These are phyloP conservation scores for Acer saccharum DNA, from an alignment of 345 rosid genomes.

Conservation along the genomic window DNA sequence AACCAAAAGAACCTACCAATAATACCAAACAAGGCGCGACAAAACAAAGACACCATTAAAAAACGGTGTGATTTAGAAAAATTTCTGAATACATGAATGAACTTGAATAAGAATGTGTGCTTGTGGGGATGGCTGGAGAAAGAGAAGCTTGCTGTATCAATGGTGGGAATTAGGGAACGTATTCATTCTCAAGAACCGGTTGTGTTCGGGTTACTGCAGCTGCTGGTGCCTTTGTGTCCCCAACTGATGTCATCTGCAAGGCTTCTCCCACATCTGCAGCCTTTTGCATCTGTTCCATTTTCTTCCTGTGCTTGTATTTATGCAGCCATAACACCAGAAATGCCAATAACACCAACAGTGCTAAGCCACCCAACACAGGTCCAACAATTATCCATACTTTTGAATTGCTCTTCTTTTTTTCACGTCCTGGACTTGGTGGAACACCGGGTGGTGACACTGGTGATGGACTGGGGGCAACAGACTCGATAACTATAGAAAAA, in stretches of 20 bases:
- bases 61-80: conserved; percentile 44
- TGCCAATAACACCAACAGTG: conserved; percentile 48
- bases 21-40: conserved; percentile 26
- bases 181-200: conserved; percentile 85
- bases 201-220: conserved; percentile 85
- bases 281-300: conserved; percentile 83
- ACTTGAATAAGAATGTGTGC: conserved; percentile 39
- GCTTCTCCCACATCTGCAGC: conserved; percentile 94
- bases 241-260: conserved; percentile 71
- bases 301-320: conserved; percentile 61
- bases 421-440: conserved; percentile 32
- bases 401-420: conserved; percentile 33
- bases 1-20: conserved; percentile 29
- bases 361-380: conserved; percentile 74
- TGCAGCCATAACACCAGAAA: conserved; percentile 54
- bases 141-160: conserved; percentile 27
- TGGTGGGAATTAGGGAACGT: conserved; percentile 49
- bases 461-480: conserved; percentile 48
- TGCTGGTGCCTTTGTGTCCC: conserved; percentile 84
- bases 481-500: conserved; percentile 79
- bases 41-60: conserved; percentile 33
- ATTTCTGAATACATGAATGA: conserved; percentile 42
- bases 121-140: too few species aligned
- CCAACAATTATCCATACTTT: conserved; percentile 74
- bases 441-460: conserved; percentile 31